These are phyloP conservation scores for Fusarium sp. DNA, from an alignment of 2,329 filamentous ascomycete genomes.

Conservation along the genomic window DNA sequence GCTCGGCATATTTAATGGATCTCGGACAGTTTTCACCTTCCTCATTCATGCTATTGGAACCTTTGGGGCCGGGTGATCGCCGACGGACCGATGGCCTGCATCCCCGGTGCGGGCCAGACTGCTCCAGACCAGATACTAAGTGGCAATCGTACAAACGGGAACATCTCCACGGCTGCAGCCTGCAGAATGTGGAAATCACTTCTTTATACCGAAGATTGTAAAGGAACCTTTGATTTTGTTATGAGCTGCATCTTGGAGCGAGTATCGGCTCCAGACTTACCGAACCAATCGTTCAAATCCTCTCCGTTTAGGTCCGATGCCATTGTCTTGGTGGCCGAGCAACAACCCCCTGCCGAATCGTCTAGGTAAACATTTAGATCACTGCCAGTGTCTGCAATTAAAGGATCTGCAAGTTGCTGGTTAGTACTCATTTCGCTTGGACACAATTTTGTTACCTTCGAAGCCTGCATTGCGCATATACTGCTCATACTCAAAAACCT, in stretches of 20 bases:
- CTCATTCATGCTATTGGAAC: constrained; percentile 1
- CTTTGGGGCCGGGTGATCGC: background rate
- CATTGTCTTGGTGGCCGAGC: background rate
- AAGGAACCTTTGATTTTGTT: background rate
- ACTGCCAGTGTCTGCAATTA: background rate
- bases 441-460: constrained; percentile 50
- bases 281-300: constrained; percentile 4
- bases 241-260: background rate
- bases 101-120: background rate
- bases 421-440: fast-evolving
- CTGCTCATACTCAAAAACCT: constrained; percentile 63
- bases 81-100: background rate
- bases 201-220: background rate
- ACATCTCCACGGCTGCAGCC: no score
- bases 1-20: background rate
- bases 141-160: no score
- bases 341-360: background rate
- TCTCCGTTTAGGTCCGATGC: background rate
- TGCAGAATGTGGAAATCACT: no score
- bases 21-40: background rate
- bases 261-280: background rate
- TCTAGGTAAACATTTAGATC: constrained; percentile 7
- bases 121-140: no score
- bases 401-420: fast-evolving
- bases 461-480: constrained; percentile 67